phyloP scores from a whole-genome alignment of 345 rosid species.

The Acer saccharum region DNA sequence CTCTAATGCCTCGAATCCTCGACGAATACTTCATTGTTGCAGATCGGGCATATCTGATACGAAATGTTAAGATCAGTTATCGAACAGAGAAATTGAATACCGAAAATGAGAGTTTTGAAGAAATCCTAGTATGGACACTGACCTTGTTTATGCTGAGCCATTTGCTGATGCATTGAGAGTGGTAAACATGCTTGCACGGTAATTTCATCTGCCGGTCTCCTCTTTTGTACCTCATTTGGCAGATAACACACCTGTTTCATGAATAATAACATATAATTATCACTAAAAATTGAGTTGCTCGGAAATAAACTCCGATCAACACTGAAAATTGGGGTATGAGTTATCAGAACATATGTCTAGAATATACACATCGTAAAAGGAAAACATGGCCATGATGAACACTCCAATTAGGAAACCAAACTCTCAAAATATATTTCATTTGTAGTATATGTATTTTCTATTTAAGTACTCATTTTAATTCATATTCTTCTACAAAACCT shows the following conservation, averaged over 20 bases:
- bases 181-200: constrained; percentile 71
- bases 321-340: too few relatives aligned
- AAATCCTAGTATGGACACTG: constrained; percentile 14
- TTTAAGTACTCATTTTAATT: too few relatives aligned
- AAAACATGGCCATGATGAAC: too few relatives aligned
- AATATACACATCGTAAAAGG: too few relatives aligned
- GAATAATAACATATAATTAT: neutral
- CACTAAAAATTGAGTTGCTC: neutral
- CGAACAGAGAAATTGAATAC: neutral
- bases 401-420: too few relatives aligned
- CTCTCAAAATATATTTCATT: too few relatives aligned
- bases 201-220: constrained; percentile 59
- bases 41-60: constrained; percentile 62
- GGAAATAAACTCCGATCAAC: neutral
- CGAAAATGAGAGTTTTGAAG: neutral
- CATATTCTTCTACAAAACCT: too few relatives aligned
- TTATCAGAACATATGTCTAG: too few relatives aligned
- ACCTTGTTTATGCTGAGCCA: constrained; percentile 81
- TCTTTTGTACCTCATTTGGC: constrained; percentile 65
- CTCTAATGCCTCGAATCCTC: constrained; percentile 40
- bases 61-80: constrained; percentile 1
- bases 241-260: constrained; percentile 60
- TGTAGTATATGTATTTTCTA: too few relatives aligned
- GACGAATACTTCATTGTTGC: constrained; percentile 59
- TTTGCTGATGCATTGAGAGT: constrained; percentile 58